Evolutionary conservation across 306 rosid genomes (phyloP).

Genomic region (Prunus persica): Prunus_persica_NCBIv2 NC_034015.1:18741001-18741500

Average conservation of each 20-base stretch:
- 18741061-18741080: neutral
- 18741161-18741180: conserved; percentile 33
- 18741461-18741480: conserved; percentile 71
- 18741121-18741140: conserved; percentile 2
- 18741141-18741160: conserved; percentile 24
- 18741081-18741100: neutral
- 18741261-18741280: conserved; percentile 63
- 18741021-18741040: neutral
- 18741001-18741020: neutral
- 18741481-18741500: conserved; percentile 33
- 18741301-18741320: conserved; percentile 67
- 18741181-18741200: conserved; percentile 59
- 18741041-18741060: neutral
- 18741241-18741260: conserved; percentile 70
- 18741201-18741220: conserved; percentile 82
- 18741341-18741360: conserved; percentile 68
- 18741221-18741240: conserved; percentile 80
- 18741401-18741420: conserved; percentile 56
- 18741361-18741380: conserved; percentile 63
- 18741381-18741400: conserved; percentile 72
- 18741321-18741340: conserved; percentile 61
- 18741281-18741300: conserved; percentile 68
- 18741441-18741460: conserved; percentile 94
- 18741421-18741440: conserved; percentile 87
- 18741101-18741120: neutral